Conservation (phyloP, 2,329 filamentous ascomycete genomes). For the Juglanconis oblonga region DNA sequence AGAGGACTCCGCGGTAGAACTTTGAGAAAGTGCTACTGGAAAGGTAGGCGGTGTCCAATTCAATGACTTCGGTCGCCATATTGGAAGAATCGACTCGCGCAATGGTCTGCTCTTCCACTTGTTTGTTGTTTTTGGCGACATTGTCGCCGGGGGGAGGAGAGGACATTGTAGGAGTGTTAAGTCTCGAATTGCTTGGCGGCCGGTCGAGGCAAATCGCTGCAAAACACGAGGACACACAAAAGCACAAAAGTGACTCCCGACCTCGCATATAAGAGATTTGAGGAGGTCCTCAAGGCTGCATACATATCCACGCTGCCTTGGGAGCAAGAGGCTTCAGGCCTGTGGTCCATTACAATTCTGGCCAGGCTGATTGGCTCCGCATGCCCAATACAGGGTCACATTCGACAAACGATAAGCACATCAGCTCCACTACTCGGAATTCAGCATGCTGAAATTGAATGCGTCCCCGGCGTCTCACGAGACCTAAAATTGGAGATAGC, state of each 20-base stretch:
- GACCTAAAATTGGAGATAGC: too few species aligned
- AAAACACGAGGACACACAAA: not conserved
- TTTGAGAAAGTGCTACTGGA: conserved; percentile 8
- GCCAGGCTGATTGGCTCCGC: not conserved
- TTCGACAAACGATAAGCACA: not conserved
- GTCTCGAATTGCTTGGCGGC: too few species aligned
- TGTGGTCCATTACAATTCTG: not conserved
- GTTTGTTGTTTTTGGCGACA: not conserved
- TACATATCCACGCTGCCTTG: not conserved
- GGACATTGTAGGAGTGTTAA: not conserved
- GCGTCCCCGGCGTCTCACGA: too few species aligned
- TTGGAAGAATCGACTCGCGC: conserved; percentile 5
- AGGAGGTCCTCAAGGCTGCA: not conserved
- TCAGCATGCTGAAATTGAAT: too few species aligned
- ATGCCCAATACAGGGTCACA: not conserved
- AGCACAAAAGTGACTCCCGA: not conserved
- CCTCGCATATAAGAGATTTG: not conserved
- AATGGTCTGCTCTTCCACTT: not conserved
- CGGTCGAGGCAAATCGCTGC: not conserved
- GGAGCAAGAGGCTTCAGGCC: not conserved
- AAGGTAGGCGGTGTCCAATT: conserved; percentile 13
- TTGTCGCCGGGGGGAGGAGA: not conserved
- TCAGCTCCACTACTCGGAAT: not conserved
- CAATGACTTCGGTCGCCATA: conserved; percentile 13
- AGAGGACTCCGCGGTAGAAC: conserved; percentile 13